Evolutionary conservation across 2,329 filamentous ascomycete genomes (phyloP).

Genomic region (Nigrospora oryzae): DNA sequence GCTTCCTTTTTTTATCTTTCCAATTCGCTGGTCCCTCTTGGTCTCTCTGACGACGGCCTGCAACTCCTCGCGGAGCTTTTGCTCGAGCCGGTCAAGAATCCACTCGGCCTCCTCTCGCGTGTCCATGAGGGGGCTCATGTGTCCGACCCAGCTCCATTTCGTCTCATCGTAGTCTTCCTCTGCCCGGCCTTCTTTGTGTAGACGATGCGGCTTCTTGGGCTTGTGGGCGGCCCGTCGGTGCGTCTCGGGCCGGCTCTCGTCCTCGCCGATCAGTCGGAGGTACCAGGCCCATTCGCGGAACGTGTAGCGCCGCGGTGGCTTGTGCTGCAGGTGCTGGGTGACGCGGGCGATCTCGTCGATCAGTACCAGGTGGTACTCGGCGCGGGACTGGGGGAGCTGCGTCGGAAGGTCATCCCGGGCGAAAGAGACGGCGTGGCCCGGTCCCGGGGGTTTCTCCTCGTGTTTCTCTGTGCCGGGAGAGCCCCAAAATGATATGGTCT

Average conservation of each 20-base stretch:
- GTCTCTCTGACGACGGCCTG: slow-evolving; percentile 14
- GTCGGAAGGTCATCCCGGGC: slow-evolving; percentile 25
- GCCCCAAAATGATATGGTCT: background rate
- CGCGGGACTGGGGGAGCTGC: slow-evolving; percentile 28
- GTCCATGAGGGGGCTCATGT: slow-evolving; percentile 61
- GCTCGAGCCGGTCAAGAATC: slow-evolving; percentile 58
- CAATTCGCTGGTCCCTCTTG: slow-evolving; percentile 3
- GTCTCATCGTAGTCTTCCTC: slow-evolving; percentile 1
- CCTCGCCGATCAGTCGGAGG: slow-evolving; percentile 65
- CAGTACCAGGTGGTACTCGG: slow-evolving; percentile 56
- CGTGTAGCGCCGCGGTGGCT: slow-evolving; percentile 55
- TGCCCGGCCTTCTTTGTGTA: background rate
- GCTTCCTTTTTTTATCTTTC: background rate
- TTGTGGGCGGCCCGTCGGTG: slow-evolving; percentile 31
- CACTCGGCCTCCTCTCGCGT: slow-evolving; percentile 62
- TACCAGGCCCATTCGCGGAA: slow-evolving; percentile 88
- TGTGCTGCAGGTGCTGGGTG: slow-evolving; percentile 50
- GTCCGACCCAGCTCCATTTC: slow-evolving; percentile 67
- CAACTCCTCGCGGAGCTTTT: slow-evolving; percentile 44
- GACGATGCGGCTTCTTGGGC: background rate
- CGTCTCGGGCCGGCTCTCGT: slow-evolving; percentile 41
- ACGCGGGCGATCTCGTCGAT: slow-evolving; percentile 63
- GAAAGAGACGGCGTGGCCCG: slow-evolving; percentile 5
- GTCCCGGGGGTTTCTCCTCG: background rate
- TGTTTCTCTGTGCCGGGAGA: background rate